Percentiles rank a stretch among this genome's conserved stretches.
These are phyloP conservation scores for Saprolegnia parasitica DNA, from an alignment of 352 stramenopile genomes.

Conservation along the genomic window DNA sequence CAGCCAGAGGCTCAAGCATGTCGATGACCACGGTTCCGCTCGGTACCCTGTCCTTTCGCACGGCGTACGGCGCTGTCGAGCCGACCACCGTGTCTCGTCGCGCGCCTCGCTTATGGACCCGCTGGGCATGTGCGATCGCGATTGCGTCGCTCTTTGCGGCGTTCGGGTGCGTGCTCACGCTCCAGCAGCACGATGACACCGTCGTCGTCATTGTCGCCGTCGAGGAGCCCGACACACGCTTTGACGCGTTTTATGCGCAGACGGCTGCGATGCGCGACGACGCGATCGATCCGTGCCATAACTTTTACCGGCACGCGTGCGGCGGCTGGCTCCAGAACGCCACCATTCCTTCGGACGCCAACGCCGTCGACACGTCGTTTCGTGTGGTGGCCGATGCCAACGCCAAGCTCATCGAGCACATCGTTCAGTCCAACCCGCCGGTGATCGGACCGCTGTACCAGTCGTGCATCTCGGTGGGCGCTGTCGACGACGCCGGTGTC, in stretches of 20 bases:
- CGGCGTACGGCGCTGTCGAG: neutral
- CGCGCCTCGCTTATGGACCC: neutral
- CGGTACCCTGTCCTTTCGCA: neutral
- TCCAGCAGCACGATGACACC: too few species aligned
- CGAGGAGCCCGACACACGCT: neutral
- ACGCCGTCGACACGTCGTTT: constrained; percentile 54
- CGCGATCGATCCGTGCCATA: constrained; percentile 52
- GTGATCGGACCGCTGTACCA: constrained; percentile 57
- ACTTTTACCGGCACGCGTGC: constrained; percentile 77
- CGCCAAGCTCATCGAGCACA: constrained; percentile 47
- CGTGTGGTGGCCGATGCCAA: constrained; percentile 46
- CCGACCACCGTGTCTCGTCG: neutral
- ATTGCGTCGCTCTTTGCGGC: neutral
- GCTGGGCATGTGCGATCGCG: neutral
- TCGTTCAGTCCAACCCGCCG: constrained; percentile 42
- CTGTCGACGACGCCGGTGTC: constrained; percentile 40
- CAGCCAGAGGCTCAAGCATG: neutral
- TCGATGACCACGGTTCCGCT: neutral
- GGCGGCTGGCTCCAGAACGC: constrained; percentile 59
- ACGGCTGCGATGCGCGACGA: constrained; percentile 51
- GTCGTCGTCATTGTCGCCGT: neutral
- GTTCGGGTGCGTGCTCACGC: neutral
- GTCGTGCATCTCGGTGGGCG: constrained; percentile 46
- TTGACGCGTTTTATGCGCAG: constrained; percentile 35
- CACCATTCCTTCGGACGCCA: constrained; percentile 44